Conservation (phyloP, 106 monocot species). For the Alisma plantagoaquatica region DNA sequence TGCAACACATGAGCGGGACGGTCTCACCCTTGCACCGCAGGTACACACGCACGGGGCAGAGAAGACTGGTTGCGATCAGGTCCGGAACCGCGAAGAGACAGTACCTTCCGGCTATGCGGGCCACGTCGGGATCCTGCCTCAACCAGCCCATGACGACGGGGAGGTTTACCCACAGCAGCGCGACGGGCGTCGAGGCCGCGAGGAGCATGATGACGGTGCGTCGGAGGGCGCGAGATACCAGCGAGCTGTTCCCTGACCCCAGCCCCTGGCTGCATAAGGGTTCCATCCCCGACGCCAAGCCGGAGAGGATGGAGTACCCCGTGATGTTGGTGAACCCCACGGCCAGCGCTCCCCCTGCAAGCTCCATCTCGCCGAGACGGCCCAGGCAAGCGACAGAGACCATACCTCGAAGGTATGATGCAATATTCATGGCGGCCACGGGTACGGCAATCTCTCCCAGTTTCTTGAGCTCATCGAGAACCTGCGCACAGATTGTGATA, state of each 20-base stretch:
- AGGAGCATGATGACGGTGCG: constrained; percentile 1
- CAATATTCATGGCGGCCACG: constrained; percentile 31
- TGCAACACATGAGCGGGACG: constrained; percentile 25
- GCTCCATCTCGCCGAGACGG: constrained; percentile 28
- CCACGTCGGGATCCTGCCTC: constrained; percentile 31
- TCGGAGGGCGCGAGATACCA: neutral
- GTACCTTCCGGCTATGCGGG: constrained; percentile 25
- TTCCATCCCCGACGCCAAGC: neutral
- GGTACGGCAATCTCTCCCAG: constrained; percentile 31
- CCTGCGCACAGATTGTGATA: too few species aligned
- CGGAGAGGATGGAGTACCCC: too few species aligned
- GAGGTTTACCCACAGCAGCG: constrained; percentile 2
- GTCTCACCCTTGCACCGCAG: constrained; percentile 23
- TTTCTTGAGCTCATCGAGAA: constrained; percentile 34
- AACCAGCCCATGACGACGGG: neutral
- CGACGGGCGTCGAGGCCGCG: neutral
- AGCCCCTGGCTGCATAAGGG: constrained; percentile 3
- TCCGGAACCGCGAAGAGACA: constrained; percentile 31
- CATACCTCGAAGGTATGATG: constrained; percentile 37
- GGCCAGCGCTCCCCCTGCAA: constrained; percentile 30
- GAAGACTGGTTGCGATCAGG: constrained; percentile 35
- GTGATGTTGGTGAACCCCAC: too few species aligned
- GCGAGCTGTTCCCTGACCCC: neutral
- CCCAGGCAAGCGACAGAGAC: constrained; percentile 40
- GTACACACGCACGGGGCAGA: constrained; percentile 35